Conservation (phyloP, 2,329 filamentous ascomycete species). For the Xylariaceae sp. region DNA sequence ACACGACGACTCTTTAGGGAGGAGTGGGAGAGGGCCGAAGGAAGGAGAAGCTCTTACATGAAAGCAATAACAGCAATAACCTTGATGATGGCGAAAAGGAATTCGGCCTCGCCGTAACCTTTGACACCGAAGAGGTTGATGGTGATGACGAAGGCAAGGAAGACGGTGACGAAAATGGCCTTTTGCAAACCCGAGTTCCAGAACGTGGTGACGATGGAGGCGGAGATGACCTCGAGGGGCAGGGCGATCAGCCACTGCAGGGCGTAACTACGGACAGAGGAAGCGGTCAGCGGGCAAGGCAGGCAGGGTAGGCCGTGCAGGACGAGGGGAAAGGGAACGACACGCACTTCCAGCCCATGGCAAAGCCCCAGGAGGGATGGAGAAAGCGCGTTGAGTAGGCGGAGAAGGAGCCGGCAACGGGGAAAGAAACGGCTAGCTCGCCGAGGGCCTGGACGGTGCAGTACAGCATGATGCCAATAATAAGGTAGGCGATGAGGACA, state of each 20-base stretch:
- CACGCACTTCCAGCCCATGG: conserved; percentile 87
- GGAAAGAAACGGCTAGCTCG: conserved; percentile 86
- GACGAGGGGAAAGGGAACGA: neutral
- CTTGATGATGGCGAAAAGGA: conserved; percentile 82
- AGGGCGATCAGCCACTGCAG: conserved; percentile 83
- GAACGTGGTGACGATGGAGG: conserved; percentile 77
- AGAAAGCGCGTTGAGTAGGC: conserved; percentile 89
- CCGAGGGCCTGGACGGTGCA: conserved; percentile 89
- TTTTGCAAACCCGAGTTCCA: conserved; percentile 66
- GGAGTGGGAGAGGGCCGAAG: neutral
- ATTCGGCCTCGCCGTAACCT: conserved; percentile 86
- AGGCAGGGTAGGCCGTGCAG: no score
- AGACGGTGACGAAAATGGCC: conserved; percentile 78
- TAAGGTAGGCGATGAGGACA: conserved; percentile 69
- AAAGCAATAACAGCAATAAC: conserved; percentile 82
- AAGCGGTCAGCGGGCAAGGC: neutral
- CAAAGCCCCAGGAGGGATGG: conserved; percentile 91
- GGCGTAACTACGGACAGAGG: conserved; percentile 58
- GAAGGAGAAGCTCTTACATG: conserved; percentile 55
- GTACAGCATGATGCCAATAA: conserved; percentile 85
- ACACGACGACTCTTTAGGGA: no score
- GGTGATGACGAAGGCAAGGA: conserved; percentile 67
- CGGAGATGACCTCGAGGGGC: conserved; percentile 82
- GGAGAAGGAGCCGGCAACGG: conserved; percentile 87
- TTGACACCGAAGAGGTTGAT: conserved; percentile 90